Percentiles rank a stretch among this genome's conserved stretches.
phyloP scores from a whole-genome alignment of 2,329 filamentous ascomycete genomes.

The Tolypocladium amazonense region DNA sequence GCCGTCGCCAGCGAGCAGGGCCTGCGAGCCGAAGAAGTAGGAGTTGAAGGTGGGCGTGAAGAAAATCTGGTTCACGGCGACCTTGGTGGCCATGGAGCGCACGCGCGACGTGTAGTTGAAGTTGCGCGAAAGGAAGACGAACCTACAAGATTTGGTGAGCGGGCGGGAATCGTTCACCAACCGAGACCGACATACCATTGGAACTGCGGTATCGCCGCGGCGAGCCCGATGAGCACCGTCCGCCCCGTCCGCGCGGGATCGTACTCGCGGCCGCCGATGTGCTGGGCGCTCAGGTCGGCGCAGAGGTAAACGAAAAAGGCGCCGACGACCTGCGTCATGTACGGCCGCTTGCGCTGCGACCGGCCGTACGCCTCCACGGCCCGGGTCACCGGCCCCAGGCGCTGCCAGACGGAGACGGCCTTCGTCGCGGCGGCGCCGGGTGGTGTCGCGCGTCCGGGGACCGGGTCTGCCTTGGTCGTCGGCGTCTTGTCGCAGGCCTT shows the following conservation, averaged over 20 bases:
- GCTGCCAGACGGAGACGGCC: slow-evolving; percentile 38
- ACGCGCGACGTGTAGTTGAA: slow-evolving; percentile 76
- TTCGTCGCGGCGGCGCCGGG: neutral
- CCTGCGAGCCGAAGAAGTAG: slow-evolving; percentile 76
- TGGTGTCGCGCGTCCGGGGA: neutral
- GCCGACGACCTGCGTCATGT: slow-evolving; percentile 67
- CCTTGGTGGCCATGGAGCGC: slow-evolving; percentile 64
- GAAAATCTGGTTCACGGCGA: slow-evolving; percentile 65
- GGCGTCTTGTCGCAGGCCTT: neutral
- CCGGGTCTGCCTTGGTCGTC: neutral
- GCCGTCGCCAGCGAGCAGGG: slow-evolving; percentile 59
- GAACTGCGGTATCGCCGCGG: slow-evolving; percentile 68
- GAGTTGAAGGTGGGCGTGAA: slow-evolving; percentile 79
- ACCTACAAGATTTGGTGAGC: slow-evolving; percentile 36
- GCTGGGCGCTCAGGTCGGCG: slow-evolving; percentile 70
- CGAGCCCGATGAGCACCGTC: slow-evolving; percentile 62
- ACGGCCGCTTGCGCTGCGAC: slow-evolving; percentile 61
- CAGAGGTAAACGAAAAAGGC: slow-evolving; percentile 69
- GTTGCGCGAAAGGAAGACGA: slow-evolving; percentile 65
- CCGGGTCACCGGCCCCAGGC: slow-evolving; percentile 45
- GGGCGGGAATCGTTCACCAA: neutral
- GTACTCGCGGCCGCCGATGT: slow-evolving; percentile 52
- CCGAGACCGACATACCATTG: slow-evolving; percentile 53
- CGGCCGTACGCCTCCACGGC: slow-evolving; percentile 52
- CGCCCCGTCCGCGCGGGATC: slow-evolving; percentile 59